phyloP scores from a whole-genome alignment of 441 rosid genomes.

The Arabidopsis lyrata region DNA sequence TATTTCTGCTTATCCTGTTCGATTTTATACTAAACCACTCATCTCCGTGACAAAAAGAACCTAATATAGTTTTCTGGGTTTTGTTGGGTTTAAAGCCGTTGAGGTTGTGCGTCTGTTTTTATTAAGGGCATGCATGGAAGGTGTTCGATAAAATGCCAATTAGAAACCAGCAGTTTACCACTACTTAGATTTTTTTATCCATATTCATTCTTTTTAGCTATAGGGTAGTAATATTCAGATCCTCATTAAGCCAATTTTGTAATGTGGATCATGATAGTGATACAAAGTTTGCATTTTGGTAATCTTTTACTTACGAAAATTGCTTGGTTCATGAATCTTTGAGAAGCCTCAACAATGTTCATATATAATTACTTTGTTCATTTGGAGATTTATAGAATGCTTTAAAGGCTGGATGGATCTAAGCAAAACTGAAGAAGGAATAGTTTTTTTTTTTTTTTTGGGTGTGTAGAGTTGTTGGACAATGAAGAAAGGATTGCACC shows the following conservation, averaged over 20 bases:
- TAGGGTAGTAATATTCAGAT: not conserved
- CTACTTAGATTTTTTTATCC: not conserved
- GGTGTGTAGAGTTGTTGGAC: slow-evolving; percentile 42
- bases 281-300: not conserved
- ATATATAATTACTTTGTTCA: not conserved
- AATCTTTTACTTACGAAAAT: not conserved
- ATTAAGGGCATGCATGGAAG: not conserved
- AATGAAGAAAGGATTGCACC: slow-evolving; percentile 95
- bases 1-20: not conserved
- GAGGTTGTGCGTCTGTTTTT: not conserved
- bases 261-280: not conserved
- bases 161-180: not conserved
- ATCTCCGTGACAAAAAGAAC: not conserved
- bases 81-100: not conserved
- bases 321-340: slow-evolving; percentile 9
- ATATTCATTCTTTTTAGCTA: not conserved
- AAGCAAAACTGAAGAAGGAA: not conserved
- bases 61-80: slow-evolving; percentile 14
- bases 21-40: not conserved
- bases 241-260: not conserved
- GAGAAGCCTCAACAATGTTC: not conserved
- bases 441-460: not conserved
- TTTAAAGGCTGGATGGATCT: not conserved
- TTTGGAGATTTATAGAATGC: not conserved
- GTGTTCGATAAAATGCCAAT: slow-evolving; percentile 45